Percentiles rank a stretch among this genome's conserved stretches.
These are phyloP conservation scores for Fraxinus velutina DNA, from an alignment of 305 asterid species.

Conservation along the genomic window DNA sequence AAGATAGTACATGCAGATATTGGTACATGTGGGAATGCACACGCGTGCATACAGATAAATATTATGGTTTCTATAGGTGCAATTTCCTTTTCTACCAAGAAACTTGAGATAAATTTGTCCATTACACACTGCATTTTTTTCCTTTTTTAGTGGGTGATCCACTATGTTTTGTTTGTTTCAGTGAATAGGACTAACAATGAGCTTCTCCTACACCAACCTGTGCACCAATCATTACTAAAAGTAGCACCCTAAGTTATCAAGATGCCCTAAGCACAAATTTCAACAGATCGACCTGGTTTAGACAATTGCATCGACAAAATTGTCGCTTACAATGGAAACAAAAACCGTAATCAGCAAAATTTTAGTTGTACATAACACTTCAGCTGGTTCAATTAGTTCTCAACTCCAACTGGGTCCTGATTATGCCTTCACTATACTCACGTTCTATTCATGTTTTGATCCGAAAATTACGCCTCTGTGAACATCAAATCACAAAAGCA, in stretches of 20 bases:
- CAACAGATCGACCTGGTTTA: background rate
- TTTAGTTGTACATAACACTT: background rate
- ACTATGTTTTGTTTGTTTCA: conserved; percentile 44
- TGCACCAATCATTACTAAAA: conserved; percentile 30
- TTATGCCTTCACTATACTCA: conserved; percentile 21
- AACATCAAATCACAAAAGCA: conserved; percentile 35
- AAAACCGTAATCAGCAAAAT: background rate
- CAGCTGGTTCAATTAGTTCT: background rate
- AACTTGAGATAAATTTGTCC: conserved; percentile 24
- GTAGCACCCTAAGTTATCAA: background rate
- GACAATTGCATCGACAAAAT: background rate
- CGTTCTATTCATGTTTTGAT: conserved; percentile 15
- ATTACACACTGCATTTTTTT: conserved; percentile 31
- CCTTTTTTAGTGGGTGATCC: conserved; percentile 45
- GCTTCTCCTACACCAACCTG: conserved; percentile 21
- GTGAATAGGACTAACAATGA: conserved; percentile 32
- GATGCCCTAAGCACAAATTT: background rate
- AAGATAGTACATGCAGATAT: background rate
- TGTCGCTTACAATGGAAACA: background rate
- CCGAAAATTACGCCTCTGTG: conserved; percentile 32
- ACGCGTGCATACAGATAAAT: conserved; percentile 19
- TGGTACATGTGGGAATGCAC: background rate
- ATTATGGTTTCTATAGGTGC: background rate
- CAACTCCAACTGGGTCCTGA: conserved; percentile 23
- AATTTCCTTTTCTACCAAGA: conserved; percentile 28